Evolutionary conservation across 1,284 basidiomycete species (phyloP), one percentile per base, ranked within the genome.

Genomic region (Rhodotorula sp.): DNA sequence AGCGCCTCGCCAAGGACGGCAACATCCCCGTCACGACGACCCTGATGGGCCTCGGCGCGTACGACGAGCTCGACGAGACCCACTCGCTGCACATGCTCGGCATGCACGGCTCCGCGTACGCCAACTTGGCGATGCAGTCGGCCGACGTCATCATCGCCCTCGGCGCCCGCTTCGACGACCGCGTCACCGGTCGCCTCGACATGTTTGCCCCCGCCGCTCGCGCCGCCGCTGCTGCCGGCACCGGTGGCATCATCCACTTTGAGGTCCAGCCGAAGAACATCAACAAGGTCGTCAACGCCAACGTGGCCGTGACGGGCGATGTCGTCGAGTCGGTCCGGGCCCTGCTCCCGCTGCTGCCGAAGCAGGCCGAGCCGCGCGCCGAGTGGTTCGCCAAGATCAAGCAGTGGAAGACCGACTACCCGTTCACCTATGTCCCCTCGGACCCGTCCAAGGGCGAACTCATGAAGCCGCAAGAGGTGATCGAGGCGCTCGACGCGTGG

Each of bases 221-320:
- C 65, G 91, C 90, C 23, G 96, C 96, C 20, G 94, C 96, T 6
- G 84, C 87, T 3, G 86, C 91, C 79, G 92, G 93, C 64, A 87
- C 88, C 3, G 96, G 97, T 43, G 97, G 96, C 67, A 97, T 99
- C 84, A 95, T 99, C 79, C 96, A 99, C 84, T 98, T 98, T 80
- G 97, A 99, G 85, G 94, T 99, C 78, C 90, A 90, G 85, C 93
- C 96, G 63, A 98, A 99, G 86, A 99, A 99, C 85, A 88, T 99
- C 84, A 99, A 99, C 88, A 99, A 99, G 84, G 94, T 99, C 73
- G 89, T 99, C 65, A 90, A 99, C 78, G 94, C 97, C 39, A 90
- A 91, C 62, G 91, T 97, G 73, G 92, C 97, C 65, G 87, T 99
- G 78, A 87, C 97, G 64, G 96, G 96, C 65, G 96, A 99, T 80